These are phyloP conservation scores for Rosa multiflora DNA, from an alignment of 306 rosid genomes.

Conservation along the genomic window DNA sequence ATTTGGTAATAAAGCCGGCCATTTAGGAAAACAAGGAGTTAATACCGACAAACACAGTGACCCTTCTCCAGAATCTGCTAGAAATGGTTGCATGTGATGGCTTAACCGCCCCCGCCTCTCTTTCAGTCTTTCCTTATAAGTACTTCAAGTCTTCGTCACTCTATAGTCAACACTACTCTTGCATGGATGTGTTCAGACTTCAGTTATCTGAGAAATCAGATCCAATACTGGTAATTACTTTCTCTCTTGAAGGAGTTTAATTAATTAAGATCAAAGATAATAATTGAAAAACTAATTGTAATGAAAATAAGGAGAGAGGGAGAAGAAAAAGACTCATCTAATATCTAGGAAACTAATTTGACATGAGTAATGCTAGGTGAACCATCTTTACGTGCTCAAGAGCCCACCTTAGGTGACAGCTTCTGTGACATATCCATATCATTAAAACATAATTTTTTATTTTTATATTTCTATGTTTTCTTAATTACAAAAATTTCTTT, in stretches of 20 bases:
- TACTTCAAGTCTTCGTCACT: background rate
- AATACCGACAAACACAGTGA: background rate
- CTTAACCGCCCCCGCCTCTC: background rate
- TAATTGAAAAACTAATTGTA: background rate
- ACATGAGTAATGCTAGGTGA: background rate
- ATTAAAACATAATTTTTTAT: too few species aligned
- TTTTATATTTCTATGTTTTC: too few species aligned
- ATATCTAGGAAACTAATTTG: background rate
- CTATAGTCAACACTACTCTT: background rate
- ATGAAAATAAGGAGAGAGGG: background rate
- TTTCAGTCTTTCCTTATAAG: background rate
- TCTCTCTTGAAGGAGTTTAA: background rate
- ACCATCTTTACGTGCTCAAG: too few species aligned
- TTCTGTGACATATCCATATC: too few species aligned
- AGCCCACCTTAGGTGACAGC: too few species aligned
- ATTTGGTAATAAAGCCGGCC: background rate
- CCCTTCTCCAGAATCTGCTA: background rate
- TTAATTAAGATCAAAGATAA: background rate
- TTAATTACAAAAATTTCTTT: too few species aligned
- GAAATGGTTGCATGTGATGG: background rate
- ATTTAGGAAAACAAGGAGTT: background rate
- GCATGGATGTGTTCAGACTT: background rate
- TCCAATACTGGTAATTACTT: background rate
- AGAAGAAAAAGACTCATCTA: background rate
- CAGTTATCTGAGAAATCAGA: background rate